Base-by-base conservation (phyloP, 1,139 yeast species). In the Suhomyces wounanorum region DNA sequence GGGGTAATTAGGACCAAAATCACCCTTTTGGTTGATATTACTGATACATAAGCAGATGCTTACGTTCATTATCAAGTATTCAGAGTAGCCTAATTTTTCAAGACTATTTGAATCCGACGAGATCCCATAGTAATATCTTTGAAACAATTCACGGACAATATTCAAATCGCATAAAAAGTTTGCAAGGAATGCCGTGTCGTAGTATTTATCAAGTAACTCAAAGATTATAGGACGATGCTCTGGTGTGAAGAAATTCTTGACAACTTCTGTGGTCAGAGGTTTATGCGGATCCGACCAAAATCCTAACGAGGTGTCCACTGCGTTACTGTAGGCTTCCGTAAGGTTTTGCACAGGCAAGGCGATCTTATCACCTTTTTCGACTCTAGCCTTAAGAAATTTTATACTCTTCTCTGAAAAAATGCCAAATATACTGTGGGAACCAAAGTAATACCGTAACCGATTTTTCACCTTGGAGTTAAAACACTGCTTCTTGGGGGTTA, bases 31-130 rank as follows among this genome's bases (percentile, higher is more conserved):
- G 13, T 36, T 45, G 26, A 41, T 40, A 26, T 51, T 49, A 16
- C 41, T 18, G 16, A 54, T 39, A 46, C 63, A 58, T 39, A 61
- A 50, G 1, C 56, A 50, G 14, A 62, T 40, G 2, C 62, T 51
- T 6, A 57, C 40, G 30, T 58, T 57, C 66, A 62, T 61, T 11
- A 61, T 49, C 43, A 62, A 52, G 13, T 50, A 53, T 10, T 61
- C 64, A 36, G 53, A 39, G 45, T 54, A 11, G 53, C 58, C 46
- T 56, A 59, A 17, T 50, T 50, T 2, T 59, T 58, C 44, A 9
- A 53, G 40, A 40, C 37, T 33, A 7, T 26, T 35, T 14, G 50
- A 35, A 31, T 52, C 45, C 9, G 48, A 44, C 1, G 41, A n/a
- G 2, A 45, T 14, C 2, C 55, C 55, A 40, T 55, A 52, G 42